Conservation (phyloP, 1,284 basidiomycete genomes). For the Amylostereum areolatum region DNA sequence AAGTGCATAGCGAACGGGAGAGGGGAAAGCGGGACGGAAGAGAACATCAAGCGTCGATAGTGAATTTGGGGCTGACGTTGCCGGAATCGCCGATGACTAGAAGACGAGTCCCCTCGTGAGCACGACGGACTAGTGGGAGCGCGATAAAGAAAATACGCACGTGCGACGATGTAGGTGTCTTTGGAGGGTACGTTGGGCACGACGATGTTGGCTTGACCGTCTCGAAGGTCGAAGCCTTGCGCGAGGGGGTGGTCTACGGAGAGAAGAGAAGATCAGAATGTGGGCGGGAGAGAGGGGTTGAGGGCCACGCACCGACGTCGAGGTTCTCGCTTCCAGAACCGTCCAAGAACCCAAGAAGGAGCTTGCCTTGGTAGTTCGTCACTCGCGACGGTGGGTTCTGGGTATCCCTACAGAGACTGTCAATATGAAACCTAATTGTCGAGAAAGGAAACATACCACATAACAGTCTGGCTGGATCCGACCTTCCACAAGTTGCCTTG, state of each 20-base stretch:
- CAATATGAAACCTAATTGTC: no score
- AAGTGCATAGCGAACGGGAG: no score
- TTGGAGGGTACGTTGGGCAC: slow-evolving; percentile 27
- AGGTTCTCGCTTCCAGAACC: slow-evolving; percentile 27
- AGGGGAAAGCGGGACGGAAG: no score
- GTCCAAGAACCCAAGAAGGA: slow-evolving; percentile 28
- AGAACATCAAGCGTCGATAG: slow-evolving; percentile 18
- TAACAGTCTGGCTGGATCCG: slow-evolving; percentile 4
- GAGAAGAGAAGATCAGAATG: not conserved
- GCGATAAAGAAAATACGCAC: slow-evolving; percentile 23
- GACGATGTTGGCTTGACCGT: slow-evolving; percentile 25
- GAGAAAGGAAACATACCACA: slow-evolving; percentile 1
- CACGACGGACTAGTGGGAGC: not conserved
- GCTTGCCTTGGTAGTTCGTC: slow-evolving; percentile 26
- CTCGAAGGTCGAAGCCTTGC: slow-evolving; percentile 30
- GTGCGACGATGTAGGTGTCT: slow-evolving; percentile 26
- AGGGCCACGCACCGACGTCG: slow-evolving; percentile 20
- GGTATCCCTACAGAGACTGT: slow-evolving; percentile 23
- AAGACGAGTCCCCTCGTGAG: slow-evolving; percentile 1
- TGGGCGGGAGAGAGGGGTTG: not conserved
- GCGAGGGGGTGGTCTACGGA: slow-evolving; percentile 35
- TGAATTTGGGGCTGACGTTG: slow-evolving; percentile 34
- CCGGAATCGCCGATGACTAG: slow-evolving; percentile 49
- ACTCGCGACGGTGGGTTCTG: slow-evolving; percentile 22
- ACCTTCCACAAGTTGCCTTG: slow-evolving; percentile 3